Conservation (phyloP, 78 protist genomes). For the Speleostelium caveatum region DNA sequence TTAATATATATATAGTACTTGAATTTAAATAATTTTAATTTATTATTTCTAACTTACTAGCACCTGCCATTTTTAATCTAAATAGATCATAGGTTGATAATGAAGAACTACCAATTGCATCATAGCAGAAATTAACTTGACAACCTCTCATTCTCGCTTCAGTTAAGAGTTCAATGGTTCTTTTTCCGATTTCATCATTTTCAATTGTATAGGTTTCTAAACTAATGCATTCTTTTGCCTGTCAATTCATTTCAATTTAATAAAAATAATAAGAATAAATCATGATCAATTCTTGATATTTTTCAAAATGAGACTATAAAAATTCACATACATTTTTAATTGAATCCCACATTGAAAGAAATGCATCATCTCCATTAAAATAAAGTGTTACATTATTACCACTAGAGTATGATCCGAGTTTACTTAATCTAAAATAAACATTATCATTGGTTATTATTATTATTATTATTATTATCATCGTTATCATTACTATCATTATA, state of each 20-base stretch:
- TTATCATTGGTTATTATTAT: no score
- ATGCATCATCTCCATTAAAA: slow-evolving; percentile 66
- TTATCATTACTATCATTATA: background rate
- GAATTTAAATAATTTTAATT: background rate
- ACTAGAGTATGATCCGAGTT: slow-evolving; percentile 5
- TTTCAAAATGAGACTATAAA: no score
- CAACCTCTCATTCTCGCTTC: slow-evolving; percentile 66
- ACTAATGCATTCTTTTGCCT: background rate
- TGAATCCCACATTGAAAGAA: slow-evolving; percentile 57
- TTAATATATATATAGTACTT: no score
- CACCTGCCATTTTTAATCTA: slow-evolving; percentile 6
- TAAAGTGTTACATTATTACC: slow-evolving; percentile 57
- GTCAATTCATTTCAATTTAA: background rate
- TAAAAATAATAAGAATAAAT: no score
- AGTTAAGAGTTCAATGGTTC: slow-evolving; percentile 41
- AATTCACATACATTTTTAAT: no score
- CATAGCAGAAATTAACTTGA: slow-evolving; percentile 55
- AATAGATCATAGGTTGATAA: slow-evolving; percentile 18
- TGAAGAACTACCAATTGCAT: slow-evolving; percentile 73
- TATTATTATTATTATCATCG: background rate
- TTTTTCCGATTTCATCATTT: slow-evolving; percentile 54
- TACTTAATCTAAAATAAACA: slow-evolving; percentile 11
- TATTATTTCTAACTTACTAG: background rate
- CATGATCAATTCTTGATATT: no score
- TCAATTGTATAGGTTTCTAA: slow-evolving; percentile 79